phyloP scores from a whole-genome alignment of 139 green algal species.

The Mychonastes homosphaera region DNA sequence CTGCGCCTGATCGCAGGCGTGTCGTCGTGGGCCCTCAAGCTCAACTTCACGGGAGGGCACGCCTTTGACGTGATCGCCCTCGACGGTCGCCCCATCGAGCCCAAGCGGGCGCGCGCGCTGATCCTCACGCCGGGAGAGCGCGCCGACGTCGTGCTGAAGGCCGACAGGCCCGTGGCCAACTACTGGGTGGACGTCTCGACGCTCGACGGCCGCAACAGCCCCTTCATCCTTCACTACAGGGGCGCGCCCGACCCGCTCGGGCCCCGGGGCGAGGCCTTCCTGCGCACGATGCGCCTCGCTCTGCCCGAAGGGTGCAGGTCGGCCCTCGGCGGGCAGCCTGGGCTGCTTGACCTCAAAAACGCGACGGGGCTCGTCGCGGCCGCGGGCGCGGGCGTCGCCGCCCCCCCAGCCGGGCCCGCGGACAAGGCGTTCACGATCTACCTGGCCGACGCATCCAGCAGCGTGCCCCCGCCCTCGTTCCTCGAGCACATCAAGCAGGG shows the following conservation, averaged over 20 bases:
- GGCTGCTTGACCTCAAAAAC: conserved; percentile 4
- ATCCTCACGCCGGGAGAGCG: conserved; percentile 9
- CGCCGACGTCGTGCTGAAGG: conserved; percentile 1
- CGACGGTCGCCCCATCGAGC: conserved; percentile 1
- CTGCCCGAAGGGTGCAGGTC: not conserved
- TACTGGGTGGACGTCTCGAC: conserved; percentile 17
- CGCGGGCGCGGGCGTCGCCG: not conserved
- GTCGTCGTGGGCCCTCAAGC: conserved; percentile 1
- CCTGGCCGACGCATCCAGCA: not conserved
- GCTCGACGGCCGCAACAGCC: not conserved
- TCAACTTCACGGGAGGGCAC: too few species aligned
- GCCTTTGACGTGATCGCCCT: conserved; percentile 9
- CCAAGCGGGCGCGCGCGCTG: not conserved
- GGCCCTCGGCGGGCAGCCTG: not conserved
- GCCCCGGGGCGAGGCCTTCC: not conserved
- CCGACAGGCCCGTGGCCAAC: conserved; percentile 9
- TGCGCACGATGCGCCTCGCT: not conserved
- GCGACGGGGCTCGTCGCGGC: not conserved
- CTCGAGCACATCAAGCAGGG: not conserved
- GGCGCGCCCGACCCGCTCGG: conserved; percentile 8
- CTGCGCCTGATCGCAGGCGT: conserved; percentile 5
- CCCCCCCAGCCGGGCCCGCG: not conserved
- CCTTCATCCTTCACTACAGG: conserved; percentile 12
- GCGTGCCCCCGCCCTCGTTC: not conserved
- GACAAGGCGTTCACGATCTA: not conserved